A percentile compares a stretch with the other conserved stretches of the same genome.
Conservation (phyloP, 164 flowering plant species). For the Taxillus chinensis region DNA sequence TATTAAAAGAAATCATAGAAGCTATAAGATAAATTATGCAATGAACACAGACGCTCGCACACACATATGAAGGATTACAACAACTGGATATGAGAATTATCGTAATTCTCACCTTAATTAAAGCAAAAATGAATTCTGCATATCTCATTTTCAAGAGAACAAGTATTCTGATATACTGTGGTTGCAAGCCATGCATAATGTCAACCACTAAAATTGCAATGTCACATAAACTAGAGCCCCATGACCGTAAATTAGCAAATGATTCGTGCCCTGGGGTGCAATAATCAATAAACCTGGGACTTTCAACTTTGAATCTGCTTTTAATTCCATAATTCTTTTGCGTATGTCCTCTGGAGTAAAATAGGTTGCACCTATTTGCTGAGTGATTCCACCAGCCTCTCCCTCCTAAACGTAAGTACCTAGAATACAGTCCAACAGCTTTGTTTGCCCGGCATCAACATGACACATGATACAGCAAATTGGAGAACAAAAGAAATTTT, state of each 20-base stretch:
- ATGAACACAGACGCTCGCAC: too few relatives aligned
- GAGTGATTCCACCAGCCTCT: constrained; percentile 99
- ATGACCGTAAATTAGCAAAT: constrained; percentile 81
- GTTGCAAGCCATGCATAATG: constrained; percentile 98
- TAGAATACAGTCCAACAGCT: constrained; percentile 89
- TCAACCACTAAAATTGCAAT: constrained; percentile 96
- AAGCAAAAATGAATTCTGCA: constrained; percentile 87
- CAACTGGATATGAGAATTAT: neutral
- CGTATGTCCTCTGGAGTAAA: constrained; percentile 88
- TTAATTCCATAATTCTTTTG: constrained; percentile 87
- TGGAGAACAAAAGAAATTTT: constrained; percentile 74
- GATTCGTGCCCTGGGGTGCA: constrained; percentile 99
- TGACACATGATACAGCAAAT: constrained; percentile 99
- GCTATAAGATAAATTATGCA: neutral
- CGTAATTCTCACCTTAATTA: constrained; percentile 66
- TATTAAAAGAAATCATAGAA: constrained; percentile 3
- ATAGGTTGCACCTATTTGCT: constrained; percentile 97
- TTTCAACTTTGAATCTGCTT: constrained; percentile 81
- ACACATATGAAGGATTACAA: neutral
- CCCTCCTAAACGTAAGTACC: constrained; percentile 99
- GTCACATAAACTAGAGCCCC: constrained; percentile 96
- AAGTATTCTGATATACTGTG: constrained; percentile 89
- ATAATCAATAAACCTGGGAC: constrained; percentile 94
- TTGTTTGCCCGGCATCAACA: constrained; percentile 98
- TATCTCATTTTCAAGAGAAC: constrained; percentile 91